These are phyloP conservation scores for Geotrichum europaeum DNA, from an alignment of 1,139 yeast genomes.

Conservation along the genomic window DNA sequence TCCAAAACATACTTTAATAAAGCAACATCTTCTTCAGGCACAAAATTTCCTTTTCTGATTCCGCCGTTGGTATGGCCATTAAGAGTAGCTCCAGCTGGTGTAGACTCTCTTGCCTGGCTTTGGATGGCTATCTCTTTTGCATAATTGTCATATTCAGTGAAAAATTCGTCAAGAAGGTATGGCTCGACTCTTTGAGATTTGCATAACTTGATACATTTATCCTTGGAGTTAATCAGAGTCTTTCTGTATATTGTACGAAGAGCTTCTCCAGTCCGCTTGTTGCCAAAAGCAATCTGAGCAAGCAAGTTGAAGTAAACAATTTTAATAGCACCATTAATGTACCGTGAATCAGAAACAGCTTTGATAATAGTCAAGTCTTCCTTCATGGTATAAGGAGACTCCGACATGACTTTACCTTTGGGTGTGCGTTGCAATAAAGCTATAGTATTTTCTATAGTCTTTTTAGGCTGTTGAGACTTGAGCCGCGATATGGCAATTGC, in stretches of 20 bases:
- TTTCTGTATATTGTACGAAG: constrained; percentile 5
- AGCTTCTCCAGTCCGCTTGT: constrained; percentile 5
- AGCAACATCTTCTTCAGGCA: constrained; percentile 5
- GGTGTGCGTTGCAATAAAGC: neutral
- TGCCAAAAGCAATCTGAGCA: neutral
- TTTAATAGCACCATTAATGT: constrained; percentile 3
- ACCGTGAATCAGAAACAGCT: constrained; percentile 7
- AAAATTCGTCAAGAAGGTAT: constrained; percentile 5
- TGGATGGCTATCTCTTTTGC: neutral
- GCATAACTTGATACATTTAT: neutral
- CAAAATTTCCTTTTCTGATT: constrained; percentile 8
- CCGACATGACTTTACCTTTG: neutral
- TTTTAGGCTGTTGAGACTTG: neutral
- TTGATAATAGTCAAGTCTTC: constrained; percentile 11
- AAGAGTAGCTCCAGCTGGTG: neutral
- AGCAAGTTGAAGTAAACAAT: constrained; percentile 5
- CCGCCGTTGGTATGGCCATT: neutral
- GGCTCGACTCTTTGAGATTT: neutral
- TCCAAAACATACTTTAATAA: constrained; percentile 3
- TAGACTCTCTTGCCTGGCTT: neutral
- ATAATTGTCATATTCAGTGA: constrained; percentile 1
- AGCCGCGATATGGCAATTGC: neutral
- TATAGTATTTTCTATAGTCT: neutral
- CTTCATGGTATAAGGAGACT: constrained; percentile 1
- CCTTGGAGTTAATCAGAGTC: neutral